Base-by-base conservation (phyloP, 106 monocot genomes). In the Phalaenopsis equestris region DNA sequence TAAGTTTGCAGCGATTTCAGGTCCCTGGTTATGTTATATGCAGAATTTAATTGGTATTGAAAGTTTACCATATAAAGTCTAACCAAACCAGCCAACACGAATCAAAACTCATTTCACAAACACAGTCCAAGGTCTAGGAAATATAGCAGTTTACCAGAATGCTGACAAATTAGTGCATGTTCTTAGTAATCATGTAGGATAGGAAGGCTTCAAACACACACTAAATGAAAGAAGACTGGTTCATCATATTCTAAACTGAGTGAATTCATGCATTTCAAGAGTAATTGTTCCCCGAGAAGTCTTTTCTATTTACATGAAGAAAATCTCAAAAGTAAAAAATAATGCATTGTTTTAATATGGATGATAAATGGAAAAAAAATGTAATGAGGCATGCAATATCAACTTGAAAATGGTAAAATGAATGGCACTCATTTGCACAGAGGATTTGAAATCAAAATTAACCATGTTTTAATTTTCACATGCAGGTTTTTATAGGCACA, bases 371-470 rank as follows among this genome's bases (percentile, higher is more conserved):
- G 37, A 12, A 12, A 10, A 10, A 68, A 68, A 68, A 68, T 68
- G 68, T 37, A 14, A 36, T 12, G 12, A 68, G 36, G 12, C 37
- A 68, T 10, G 68, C 12, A 68, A 68, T 68, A 68, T 68, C 7
- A 36, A 10, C 68, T 12, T 68, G 68, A 68, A 65, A 68, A 24
- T 68, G 68, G 68, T 37, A 68, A 68, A 68, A 68, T 68, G n/a
- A 68, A 10, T 10, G 38, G 36, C 37, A 68, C 36, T 21, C 37
- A 38, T 37, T 37, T 37, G 37, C 68, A 68, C 61, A 21, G 3
- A 68, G 38, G 12, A 4, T 5, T 37, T 68, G n/a, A 37, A 36
- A 16, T 37, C 36, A 68, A 11, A 68, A 37, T 36, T 37, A 30
- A 30, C 30, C 68, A 68, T 37, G 68, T 37, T 3, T 37, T 2